Percentiles rank a stretch among this genome's conserved stretches.
Evolutionary conservation across 2,329 filamentous ascomycete species (phyloP).

Genomic region (Endocalyx cinctus): DNA sequence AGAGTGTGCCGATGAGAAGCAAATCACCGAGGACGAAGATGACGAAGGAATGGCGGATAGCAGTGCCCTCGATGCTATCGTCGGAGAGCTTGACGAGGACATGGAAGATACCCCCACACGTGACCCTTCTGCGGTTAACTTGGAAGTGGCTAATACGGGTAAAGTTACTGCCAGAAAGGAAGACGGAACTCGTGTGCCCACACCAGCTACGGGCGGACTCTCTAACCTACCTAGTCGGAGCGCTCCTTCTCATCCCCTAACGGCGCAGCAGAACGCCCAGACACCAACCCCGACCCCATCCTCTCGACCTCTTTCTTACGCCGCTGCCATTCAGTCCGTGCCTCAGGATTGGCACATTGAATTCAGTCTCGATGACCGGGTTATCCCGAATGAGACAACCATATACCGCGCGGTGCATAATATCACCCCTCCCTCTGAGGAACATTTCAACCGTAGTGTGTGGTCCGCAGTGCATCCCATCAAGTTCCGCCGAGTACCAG

Average conservation of each 20-base stretch:
- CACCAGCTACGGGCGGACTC: conserved; percentile 60
- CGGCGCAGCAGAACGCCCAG: conserved; percentile 33
- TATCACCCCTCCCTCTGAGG: conserved; percentile 45
- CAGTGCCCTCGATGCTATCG: conserved; percentile 73
- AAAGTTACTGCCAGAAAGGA: conserved; percentile 90
- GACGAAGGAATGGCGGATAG: conserved; percentile 55
- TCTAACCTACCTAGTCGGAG: conserved; percentile 34
- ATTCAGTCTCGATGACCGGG: conserved; percentile 80
- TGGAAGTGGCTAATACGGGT: conserved; percentile 81
- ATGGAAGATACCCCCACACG: conserved; percentile 68
- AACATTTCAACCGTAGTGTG: conserved; percentile 68
- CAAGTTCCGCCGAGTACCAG: conserved; percentile 82
- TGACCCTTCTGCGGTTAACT: conserved; percentile 82
- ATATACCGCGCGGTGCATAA: conserved; percentile 92
- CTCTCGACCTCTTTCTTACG: conserved; percentile 72
- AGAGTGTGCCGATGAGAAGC: conserved; percentile 90
- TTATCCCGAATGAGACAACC: conserved; percentile 85
- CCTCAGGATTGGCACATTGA: conserved; percentile 98
- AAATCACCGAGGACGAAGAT: conserved; percentile 69
- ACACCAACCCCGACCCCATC: conserved; percentile 47
- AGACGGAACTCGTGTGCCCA: conserved; percentile 81
- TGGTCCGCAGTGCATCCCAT: conserved; percentile 90
- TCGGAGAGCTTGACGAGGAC: conserved; percentile 86
- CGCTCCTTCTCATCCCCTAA: conserved; percentile 32
- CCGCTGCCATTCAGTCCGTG: conserved; percentile 71